These are phyloP conservation scores for Echites panduratus DNA, from an alignment of 257 asterid genomes.

Conservation along the genomic window DNA sequence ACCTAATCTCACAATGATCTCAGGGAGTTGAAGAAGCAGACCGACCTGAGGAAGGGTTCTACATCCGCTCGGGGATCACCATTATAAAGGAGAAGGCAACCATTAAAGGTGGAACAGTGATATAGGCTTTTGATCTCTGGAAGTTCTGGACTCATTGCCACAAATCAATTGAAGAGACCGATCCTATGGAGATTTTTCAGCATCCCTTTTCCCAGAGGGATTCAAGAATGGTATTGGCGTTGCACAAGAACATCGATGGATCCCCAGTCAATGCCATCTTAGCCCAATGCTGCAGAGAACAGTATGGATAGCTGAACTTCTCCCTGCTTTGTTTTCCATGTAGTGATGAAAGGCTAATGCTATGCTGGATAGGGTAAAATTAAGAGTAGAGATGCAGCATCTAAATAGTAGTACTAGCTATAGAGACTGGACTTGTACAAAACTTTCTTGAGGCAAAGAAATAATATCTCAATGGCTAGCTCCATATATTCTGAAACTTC, in stretches of 20 bases:
- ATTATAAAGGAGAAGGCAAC: conserved; percentile 73
- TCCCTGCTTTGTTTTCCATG: neutral
- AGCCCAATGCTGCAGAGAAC: neutral
- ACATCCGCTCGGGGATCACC: conserved; percentile 75
- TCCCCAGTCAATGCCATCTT: neutral
- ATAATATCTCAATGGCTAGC: conserved; percentile 1
- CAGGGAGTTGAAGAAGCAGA: conserved; percentile 90
- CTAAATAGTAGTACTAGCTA: neutral
- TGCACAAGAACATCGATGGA: neutral
- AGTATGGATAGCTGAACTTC: neutral
- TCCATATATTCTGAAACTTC: neutral
- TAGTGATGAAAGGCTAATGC: neutral
- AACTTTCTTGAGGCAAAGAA: neutral
- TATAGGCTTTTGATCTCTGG: conserved; percentile 23
- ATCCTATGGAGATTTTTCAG: neutral
- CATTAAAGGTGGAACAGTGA: conserved; percentile 62
- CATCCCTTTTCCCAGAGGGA: neutral
- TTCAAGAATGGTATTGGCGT: neutral
- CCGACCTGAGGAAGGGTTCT: conserved; percentile 69
- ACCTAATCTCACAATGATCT: neutral
- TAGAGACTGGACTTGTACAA: neutral
- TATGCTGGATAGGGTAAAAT: neutral
- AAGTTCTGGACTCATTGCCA: neutral
- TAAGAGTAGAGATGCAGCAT: neutral
- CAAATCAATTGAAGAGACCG: neutral